Conservation (phyloP, 805 yeast species). For the Saturnispora quitensis region DNA sequence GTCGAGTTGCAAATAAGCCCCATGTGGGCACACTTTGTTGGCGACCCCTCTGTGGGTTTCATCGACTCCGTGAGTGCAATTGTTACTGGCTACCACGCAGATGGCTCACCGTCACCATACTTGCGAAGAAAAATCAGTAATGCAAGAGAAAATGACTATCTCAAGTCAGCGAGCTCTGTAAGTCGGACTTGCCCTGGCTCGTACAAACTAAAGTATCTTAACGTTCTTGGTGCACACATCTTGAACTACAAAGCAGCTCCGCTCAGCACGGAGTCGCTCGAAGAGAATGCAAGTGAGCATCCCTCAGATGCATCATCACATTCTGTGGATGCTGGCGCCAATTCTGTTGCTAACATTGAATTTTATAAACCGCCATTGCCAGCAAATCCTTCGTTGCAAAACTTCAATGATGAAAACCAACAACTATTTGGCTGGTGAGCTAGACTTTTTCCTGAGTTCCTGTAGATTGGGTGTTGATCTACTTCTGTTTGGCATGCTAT, state of each 20-base stretch:
- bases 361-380: conserved; percentile 1
- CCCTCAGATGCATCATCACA: background rate
- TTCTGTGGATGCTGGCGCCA: background rate
- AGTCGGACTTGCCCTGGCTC: background rate
- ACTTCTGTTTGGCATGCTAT: conserved; percentile 2
- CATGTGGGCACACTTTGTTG: background rate
- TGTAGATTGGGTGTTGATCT: conserved; percentile 5
- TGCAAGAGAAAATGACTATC: background rate
- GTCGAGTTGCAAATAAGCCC: background rate
- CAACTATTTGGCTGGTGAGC: background rate
- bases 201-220: background rate
- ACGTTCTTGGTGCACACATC: background rate
- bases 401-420: background rate
- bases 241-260: background rate
- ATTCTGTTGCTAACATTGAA: background rate
- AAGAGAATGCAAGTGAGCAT: background rate
- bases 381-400: background rate
- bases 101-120: background rate
- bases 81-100: background rate
- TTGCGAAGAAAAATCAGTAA: background rate
- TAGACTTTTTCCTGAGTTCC: background rate
- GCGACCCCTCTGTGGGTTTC: background rate
- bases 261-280: too few species aligned
- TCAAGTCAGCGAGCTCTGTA: background rate
- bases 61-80: background rate